These are phyloP conservation scores for Penicillium turbatum DNA, from an alignment of 495 filamentous ascomycete species.

Conservation along the genomic window DNA sequence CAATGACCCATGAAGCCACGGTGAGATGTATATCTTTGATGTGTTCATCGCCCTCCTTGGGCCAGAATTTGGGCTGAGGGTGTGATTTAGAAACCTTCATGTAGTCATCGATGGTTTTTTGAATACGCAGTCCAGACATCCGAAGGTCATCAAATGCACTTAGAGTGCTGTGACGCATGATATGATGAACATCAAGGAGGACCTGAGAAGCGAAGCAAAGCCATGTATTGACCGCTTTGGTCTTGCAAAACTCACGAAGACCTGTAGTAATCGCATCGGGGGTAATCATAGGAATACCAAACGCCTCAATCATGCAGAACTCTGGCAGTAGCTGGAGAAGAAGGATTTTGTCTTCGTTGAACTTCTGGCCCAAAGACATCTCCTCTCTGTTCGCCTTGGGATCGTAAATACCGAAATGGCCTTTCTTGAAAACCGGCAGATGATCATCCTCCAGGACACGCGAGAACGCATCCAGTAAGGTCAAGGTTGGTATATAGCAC, in stretches of 20 bases:
- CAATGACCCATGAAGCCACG: slow-evolving; percentile 24
- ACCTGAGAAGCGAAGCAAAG: slow-evolving; percentile 32
- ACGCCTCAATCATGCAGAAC: slow-evolving; percentile 27
- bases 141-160: slow-evolving; percentile 29
- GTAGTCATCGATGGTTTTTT: slow-evolving; percentile 27
- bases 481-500: slow-evolving; percentile 24
- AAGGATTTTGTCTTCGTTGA: slow-evolving; percentile 32
- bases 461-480: slow-evolving; percentile 26
- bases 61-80: slow-evolving; percentile 25
- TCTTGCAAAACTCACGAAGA: slow-evolving; percentile 23
- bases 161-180: slow-evolving; percentile 22
- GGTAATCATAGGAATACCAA: slow-evolving; percentile 20
- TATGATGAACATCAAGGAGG: slow-evolving; percentile 33
- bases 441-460: slow-evolving; percentile 23
- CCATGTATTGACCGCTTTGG: slow-evolving; percentile 26
- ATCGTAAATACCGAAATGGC: slow-evolving; percentile 29
- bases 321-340: slow-evolving; percentile 28
- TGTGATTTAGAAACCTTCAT: slow-evolving; percentile 22
- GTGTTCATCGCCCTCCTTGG: slow-evolving; percentile 26
- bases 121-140: slow-evolving; percentile 27
- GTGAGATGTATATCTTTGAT: slow-evolving; percentile 17
- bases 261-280: slow-evolving; percentile 29
- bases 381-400: slow-evolving; percentile 25
- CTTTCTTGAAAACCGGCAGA: slow-evolving; percentile 29
- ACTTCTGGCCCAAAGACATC: slow-evolving; percentile 28